Evolutionary conservation across 2,329 filamentous ascomycete genomes (phyloP), one percentile per base, ranked within the genome.

Genomic region (Fusarium staphyleae): DNA sequence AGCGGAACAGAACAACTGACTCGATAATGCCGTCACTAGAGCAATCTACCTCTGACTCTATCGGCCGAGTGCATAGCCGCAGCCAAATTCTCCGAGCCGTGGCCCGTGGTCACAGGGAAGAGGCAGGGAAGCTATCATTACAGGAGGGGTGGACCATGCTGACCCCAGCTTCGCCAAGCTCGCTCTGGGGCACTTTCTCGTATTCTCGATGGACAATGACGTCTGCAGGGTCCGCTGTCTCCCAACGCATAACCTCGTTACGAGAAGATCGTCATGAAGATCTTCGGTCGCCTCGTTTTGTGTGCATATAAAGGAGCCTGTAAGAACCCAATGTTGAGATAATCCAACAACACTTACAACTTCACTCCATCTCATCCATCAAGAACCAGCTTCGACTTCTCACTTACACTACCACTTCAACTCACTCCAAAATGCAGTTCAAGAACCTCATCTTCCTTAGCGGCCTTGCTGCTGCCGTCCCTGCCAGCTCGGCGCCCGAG

Each of bases 361-460:
- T 26, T 2, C 28, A 16, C 9, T 6, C 22, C 29, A 10, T 15
- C 11, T 11, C 19, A 43, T 12, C 15, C 7, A 13, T n/a, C 24
- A 26, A 19, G 5, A 24, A 8, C 22, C 5, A 24, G 3, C 33
- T 18, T 37, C 8, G 19, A 3, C 10, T 15, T 36, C 40, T 12
- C 13, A 15, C 16, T 13, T 2, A 34, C 14, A 29, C 24, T 22
- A 39, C 15, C 33, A 28, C 36, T 29, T 28, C 42, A 28, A 33
- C 6, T 18, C 4, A 19, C 48, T 9, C 37, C 53, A 66, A 30
- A 30, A 66, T 66, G 64, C 64, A 66, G 45, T 55, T 66, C 57
- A 66, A 66, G 64, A 52, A 53, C 46, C 49, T 66, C n/a, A 30
- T 66, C 28, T 37, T 55, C 36, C 37, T 58, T 33, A 44, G 46